Conservation (phyloP, 768 basidiomycete genomes). For the Hypholoma sublateritium region DNA sequence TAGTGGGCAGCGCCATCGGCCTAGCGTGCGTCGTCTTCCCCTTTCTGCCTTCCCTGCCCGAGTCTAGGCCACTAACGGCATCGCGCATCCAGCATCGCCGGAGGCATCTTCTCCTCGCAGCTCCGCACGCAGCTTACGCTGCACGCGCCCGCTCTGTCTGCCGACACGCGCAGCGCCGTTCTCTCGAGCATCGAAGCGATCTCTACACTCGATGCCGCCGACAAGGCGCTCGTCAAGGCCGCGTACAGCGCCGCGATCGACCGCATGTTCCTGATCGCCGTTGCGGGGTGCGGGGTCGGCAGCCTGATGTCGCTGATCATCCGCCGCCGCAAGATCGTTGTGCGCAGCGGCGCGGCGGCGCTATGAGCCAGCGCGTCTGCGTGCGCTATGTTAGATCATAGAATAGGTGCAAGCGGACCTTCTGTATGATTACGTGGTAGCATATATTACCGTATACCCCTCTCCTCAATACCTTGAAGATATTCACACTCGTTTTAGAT, state of each 20-base stretch:
- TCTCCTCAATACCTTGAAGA: too few species aligned
- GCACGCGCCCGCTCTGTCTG: neutral
- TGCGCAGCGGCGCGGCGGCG: neutral
- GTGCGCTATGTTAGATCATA: too few species aligned
- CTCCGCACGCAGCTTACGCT: neutral
- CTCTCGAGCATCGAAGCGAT: constrained; percentile 1
- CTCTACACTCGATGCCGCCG: neutral
- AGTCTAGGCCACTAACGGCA: neutral
- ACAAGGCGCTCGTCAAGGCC: neutral
- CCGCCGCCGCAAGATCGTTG: neutral
- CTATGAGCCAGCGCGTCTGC: too few species aligned
- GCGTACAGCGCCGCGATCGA: constrained; percentile 3
- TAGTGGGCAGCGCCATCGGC: constrained; percentile 6
- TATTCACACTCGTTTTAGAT: too few species aligned
- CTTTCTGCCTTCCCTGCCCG: neutral
- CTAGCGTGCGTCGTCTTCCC: neutral
- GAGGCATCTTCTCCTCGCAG: constrained; percentile 6
- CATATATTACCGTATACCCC: too few species aligned
- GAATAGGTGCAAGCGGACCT: too few species aligned
- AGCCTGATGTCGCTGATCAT: neutral
- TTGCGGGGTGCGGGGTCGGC: neutral
- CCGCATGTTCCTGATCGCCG: constrained; percentile 3
- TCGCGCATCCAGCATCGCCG: neutral
- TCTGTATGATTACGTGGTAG: too few species aligned
- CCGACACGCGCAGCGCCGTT: neutral